phyloP scores from a whole-genome alignment of 106 monocot species.

The Iris macrosiphon region DNA sequence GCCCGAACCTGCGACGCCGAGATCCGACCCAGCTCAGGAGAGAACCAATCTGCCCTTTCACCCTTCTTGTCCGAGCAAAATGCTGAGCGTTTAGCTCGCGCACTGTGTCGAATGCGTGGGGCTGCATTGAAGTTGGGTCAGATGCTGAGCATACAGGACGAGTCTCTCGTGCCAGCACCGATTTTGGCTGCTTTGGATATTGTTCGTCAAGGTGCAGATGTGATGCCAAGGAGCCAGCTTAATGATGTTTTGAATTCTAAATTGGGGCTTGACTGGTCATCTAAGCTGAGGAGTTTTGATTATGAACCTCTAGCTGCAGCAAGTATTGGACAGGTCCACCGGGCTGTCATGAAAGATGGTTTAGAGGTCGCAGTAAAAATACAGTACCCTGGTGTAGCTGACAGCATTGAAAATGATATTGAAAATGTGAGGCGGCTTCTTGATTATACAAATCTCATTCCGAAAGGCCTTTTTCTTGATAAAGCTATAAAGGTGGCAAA shows the following conservation, averaged over 20 bases:
- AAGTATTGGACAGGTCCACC: conserved; percentile 98
- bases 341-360: conserved; percentile 80
- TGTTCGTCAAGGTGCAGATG: conserved; percentile 98
- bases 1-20: conserved; percentile 5
- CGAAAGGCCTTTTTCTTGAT: conserved; percentile 92
- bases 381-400: conserved; percentile 98
- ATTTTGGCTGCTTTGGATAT: conserved; percentile 92
- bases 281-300: conserved; percentile 88
- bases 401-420: conserved; percentile 98
- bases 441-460: conserved; percentile 92
- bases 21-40: conserved; percentile 18
- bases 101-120: conserved; percentile 94
- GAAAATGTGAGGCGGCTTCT: conserved; percentile 81
- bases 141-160: conserved; percentile 99
- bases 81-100: conserved; percentile 91
- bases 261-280: conserved; percentile 69
- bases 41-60: conserved; percentile 48
- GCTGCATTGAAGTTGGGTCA: conserved; percentile 95
- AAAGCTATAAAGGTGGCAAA: conserved; percentile 97
- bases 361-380: conserved; percentile 90
- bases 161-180: conserved; percentile 85
- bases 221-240: conserved; percentile 91
- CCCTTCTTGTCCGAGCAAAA: conserved; percentile 91
- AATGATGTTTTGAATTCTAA: conserved; percentile 82
- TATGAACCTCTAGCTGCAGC: conserved; percentile 95